Evolutionary conservation across 2,329 filamentous ascomycete species (phyloP), one percentile per base, ranked within the genome.

Genomic region (Phyllosticta ampelicida): DNA sequence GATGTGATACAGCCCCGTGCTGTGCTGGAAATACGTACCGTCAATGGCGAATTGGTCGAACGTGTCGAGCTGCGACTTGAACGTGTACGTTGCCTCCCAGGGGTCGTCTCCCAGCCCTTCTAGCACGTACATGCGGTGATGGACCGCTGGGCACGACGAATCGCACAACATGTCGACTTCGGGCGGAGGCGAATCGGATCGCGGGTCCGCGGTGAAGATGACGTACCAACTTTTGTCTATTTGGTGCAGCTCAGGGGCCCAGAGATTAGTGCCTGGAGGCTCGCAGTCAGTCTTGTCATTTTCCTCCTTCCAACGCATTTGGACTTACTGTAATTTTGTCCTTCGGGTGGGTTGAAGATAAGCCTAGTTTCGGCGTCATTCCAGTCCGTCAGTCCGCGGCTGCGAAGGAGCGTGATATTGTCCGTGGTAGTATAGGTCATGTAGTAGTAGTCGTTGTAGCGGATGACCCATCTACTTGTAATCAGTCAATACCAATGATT

Each of bases 31-130:
- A 65, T 80, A 80, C 0, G 77, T 80, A 0, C 77, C 78, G 58
- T 80, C 77, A 60, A 80, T 80, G 20, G 77, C 76, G 62, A 80
- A 80, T 60, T 80, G 77, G 61, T 79, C 71, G 62, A 73, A 80
- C 0, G 77, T 80, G 62, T 79, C 68, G 18, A 80, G 69, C 62
- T 78, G 68, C 48, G 71, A 63, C 56, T 78, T 78, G 65, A 75
- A 68, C 3, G 67, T 71, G 63, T 75, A 80, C 28, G 66, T 66
- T 16, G 73, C 71, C 0, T 66, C 68, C 77, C 77, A 79, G 0
- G 76, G 75, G 62, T 78, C 73, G 1, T 69, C 62, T 1, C 69
- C 69, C 6, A 67, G 66, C 44, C 73, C 71, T 63, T 77, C 74
- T 16, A 79, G 69, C 1, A 78, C 75, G 18, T 55, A 62, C 77